Conservation (phyloP, 2,329 filamentous ascomycete genomes). For the Cercospora sp. region DNA sequence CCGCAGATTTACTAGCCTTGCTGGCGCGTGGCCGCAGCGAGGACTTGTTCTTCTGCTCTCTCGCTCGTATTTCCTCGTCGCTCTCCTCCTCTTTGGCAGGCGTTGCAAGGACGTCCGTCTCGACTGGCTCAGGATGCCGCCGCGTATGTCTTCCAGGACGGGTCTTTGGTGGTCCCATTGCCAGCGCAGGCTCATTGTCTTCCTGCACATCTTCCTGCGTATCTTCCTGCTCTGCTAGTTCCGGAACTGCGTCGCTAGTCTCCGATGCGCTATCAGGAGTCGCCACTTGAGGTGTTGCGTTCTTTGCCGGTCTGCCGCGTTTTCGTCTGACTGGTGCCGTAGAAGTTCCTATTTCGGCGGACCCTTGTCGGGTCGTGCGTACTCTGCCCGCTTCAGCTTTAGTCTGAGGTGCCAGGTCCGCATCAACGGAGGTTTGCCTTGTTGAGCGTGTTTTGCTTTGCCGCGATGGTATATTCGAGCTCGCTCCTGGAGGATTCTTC, state of each 20-base stretch:
- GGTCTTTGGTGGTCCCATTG: conserved; percentile 11
- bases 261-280: conserved; percentile 26
- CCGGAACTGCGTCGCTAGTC: conserved; percentile 1
- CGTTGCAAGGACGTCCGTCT: conserved; percentile 18
- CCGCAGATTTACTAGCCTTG: conserved; percentile 33
- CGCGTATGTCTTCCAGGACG: conserved; percentile 10
- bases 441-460: neutral
- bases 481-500: conserved; percentile 3
- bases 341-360: conserved; percentile 24
- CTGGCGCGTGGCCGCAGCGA: conserved; percentile 36
- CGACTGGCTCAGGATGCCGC: conserved; percentile 3
- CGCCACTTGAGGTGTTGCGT: conserved; percentile 21
- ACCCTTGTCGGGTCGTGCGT: conserved; percentile 20
- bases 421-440: conserved; percentile 19
- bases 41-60: conserved; percentile 37
- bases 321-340: conserved; percentile 31
- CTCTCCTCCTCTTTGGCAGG: conserved; percentile 26
- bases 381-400: neutral
- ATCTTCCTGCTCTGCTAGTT: conserved; percentile 12
- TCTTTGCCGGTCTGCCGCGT: conserved; percentile 20
- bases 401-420: neutral
- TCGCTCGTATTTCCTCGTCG: conserved; percentile 28
- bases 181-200: conserved; percentile 6
- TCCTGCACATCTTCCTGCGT: conserved; percentile 13
- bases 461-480: neutral